phyloP scores from a whole-genome alignment of 768 basidiomycete genomes.

The Tubosaeta sp. region DNA sequence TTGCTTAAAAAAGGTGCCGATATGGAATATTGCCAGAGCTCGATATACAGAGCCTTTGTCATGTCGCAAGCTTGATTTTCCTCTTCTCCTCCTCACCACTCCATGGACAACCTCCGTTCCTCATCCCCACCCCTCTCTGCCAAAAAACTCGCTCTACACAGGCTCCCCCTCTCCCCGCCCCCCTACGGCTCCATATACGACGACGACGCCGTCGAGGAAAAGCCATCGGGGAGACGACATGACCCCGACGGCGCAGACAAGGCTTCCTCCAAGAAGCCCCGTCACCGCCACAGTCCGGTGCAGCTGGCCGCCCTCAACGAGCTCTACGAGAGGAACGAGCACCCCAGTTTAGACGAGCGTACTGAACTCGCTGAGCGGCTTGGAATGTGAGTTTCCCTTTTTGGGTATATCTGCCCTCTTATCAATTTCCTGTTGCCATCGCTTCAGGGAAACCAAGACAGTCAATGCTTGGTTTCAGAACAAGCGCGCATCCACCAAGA shows the following conservation, averaged over 20 bases:
- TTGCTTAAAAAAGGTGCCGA: conserved; percentile 35
- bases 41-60: conserved; percentile 38
- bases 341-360: conserved; percentile 67
- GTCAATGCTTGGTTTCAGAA: conserved; percentile 88
- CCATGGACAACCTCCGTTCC: conserved; percentile 21
- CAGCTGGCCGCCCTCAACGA: conserved; percentile 76
- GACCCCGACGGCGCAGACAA: conserved; percentile 26
- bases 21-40: conserved; percentile 37
- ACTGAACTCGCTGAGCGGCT: conserved; percentile 65
- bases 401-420: conserved; percentile 21
- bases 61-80: conserved; percentile 34
- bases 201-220: conserved; percentile 26
- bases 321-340: conserved; percentile 73
- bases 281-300: conserved; percentile 68
- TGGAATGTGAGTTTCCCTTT: conserved; percentile 59
- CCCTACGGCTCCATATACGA: conserved; percentile 9
- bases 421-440: conserved; percentile 15
- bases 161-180: conserved; percentile 11
- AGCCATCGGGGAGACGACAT: conserved; percentile 17
- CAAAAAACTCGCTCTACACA: conserved; percentile 9
- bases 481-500: conserved; percentile 80
- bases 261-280: conserved; percentile 56
- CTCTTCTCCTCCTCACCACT: conserved; percentile 24
- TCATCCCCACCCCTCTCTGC: conserved; percentile 14
- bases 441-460: conserved; percentile 72